Evolutionary conservation across 768 basidiomycete species (phyloP), one percentile per base, ranked within the genome.

Genomic region (Tricholoma saponaceum): DNA sequence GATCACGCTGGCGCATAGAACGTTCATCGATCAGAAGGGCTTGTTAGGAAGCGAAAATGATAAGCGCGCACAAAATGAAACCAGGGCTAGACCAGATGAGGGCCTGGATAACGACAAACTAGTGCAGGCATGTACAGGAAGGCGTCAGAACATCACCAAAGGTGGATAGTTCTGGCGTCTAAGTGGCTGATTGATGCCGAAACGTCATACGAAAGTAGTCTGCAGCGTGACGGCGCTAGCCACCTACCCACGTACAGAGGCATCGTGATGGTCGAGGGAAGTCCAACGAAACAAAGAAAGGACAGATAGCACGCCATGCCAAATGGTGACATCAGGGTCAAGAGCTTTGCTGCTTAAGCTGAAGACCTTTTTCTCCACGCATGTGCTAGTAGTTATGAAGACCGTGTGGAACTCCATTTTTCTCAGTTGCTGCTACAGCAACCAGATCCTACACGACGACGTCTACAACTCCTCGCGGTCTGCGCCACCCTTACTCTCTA

Each of bases 391-490:
- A 8, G 41, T 22, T 7, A 43, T 20, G 20, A 20, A 43, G 18
- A 10, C 8, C 20, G 41, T 10, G 25, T 14, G 5, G 44, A 46
- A 46, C 10, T 23, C 2, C 20, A 14, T 14, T 9, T 14, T 23
- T 25, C 23, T 25, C 23, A 25, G 23, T 46, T 14, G 9, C 23
- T 23, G 13, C 10, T 25, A 46, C 12, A 12, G 43, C 43, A 14
- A 46, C 2, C 10, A 14, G 12, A 25, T 14, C 5, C 6, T 49
- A 49, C 47, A 49, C 9, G 14, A 49, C 16, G 8, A 50, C 13
- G n/a, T 14, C 69, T 75, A 90, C 54, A 90, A 73, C 69, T 90
- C 88, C 50, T 86, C 76, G 55, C 73, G 80, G 52, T 66, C 66
- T 25, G 61, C 60, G 53, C 72, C 72, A 50, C 74, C 72, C 54